Conservation (phyloP, 208 protist genomes). For the Phytomonas sp. region DNA sequence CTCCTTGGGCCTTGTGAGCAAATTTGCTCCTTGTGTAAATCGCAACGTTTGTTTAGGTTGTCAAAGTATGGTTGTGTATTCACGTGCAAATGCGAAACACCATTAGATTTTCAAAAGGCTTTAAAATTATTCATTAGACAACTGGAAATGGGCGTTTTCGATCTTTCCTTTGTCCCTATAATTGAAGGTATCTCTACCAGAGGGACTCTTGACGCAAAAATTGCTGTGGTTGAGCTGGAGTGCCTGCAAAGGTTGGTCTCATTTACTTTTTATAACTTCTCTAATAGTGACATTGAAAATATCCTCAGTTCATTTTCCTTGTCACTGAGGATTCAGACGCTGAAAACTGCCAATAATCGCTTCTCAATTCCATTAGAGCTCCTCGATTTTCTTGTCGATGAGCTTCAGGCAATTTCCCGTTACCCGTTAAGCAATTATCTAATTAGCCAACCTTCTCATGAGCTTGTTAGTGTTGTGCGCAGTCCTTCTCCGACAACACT, state of each 20-base stretch:
- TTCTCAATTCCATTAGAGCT: constrained; percentile 17
- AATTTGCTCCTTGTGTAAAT: constrained; percentile 27
- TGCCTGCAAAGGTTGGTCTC: constrained; percentile 12
- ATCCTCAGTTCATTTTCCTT: constrained; percentile 15
- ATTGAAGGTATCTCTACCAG: constrained; percentile 27
- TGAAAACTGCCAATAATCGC: not conserved
- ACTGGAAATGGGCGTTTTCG: constrained; percentile 10
- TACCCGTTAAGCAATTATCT: constrained; percentile 16
- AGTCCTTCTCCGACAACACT: not conserved
- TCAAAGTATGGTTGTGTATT: constrained; percentile 72
- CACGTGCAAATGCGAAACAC: constrained; percentile 29
- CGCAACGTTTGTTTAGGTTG: constrained; percentile 26
- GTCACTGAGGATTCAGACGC: constrained; percentile 10
- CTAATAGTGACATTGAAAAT: constrained; percentile 7
- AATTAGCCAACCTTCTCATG: constrained; percentile 14
- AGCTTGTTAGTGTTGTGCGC: not conserved
- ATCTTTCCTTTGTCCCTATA: constrained; percentile 26
- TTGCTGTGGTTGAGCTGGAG: constrained; percentile 43
- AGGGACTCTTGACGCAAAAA: constrained; percentile 22
- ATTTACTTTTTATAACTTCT: constrained; percentile 22
- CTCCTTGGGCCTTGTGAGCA: constrained; percentile 25
- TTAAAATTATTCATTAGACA: constrained; percentile 21
- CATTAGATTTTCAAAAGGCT: constrained; percentile 39
- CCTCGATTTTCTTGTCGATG: constrained; percentile 17
- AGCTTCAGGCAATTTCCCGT: constrained; percentile 19